These are phyloP conservation scores for Musa schizocarpa DNA, from an alignment of 176 grass and related monocot species.

Conservation along the genomic window DNA sequence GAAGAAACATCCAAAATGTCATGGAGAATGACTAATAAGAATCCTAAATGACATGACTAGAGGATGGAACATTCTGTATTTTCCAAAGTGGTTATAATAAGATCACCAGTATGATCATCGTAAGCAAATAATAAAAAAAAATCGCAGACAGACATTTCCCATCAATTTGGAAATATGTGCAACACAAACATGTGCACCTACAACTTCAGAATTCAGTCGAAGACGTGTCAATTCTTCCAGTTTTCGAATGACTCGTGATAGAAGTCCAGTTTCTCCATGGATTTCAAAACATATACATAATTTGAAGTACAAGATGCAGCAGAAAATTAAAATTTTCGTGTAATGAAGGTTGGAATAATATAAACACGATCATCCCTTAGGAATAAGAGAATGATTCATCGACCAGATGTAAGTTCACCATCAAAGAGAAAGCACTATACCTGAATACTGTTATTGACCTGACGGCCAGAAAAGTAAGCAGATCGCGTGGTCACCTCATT, in stretches of 20 bases:
- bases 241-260: neutral
- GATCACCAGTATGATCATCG: neutral
- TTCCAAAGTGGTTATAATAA: neutral
- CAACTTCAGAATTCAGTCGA: neutral
- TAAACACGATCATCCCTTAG: neutral
- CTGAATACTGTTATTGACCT: slow-evolving; percentile 96
- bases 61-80: neutral
- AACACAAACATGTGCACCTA: neutral
- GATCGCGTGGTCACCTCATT: slow-evolving; percentile 66
- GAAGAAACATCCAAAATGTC: neutral
- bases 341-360: neutral
- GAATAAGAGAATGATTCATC: neutral
- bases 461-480: slow-evolving; percentile 67
- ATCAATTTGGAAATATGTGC: no score
- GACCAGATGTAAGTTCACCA: neutral
- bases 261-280: no score
- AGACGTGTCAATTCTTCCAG: neutral
- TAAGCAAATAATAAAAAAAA: neutral
- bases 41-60: neutral
- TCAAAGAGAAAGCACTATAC: slow-evolving; percentile 16
- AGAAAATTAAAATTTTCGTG: neutral
- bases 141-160: no score
- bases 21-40: neutral
- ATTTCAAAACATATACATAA: no score
- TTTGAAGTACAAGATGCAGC: neutral